Evolutionary conservation across 2,329 filamentous ascomycete species (phyloP).

Genomic region (Curvularia spicifera): DNA sequence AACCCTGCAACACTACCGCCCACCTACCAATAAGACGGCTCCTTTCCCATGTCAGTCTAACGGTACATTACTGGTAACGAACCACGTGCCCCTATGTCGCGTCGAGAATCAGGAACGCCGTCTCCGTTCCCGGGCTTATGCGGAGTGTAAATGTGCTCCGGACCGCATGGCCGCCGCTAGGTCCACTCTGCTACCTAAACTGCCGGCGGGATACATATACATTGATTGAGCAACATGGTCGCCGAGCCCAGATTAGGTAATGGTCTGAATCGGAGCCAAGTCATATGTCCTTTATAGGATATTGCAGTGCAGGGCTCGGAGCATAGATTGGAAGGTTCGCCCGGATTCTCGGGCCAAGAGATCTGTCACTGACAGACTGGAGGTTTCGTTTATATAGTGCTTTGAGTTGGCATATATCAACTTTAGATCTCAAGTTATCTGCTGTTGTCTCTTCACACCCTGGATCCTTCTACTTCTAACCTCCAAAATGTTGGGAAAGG

Average conservation of each 20-base stretch:
- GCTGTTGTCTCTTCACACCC: not conserved
- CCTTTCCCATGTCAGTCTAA: not conserved
- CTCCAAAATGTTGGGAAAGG: constrained; percentile 42
- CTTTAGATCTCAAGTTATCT: not conserved
- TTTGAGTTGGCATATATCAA: not conserved
- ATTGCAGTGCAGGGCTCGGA: constrained; percentile 27
- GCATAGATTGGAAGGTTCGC: constrained; percentile 19
- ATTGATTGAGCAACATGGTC: constrained; percentile 44
- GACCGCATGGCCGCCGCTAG: constrained; percentile 46
- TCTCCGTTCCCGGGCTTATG: constrained; percentile 6
- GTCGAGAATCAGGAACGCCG: constrained; percentile 11
- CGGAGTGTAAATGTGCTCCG: constrained; percentile 29
- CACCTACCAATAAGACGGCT: constrained; percentile 5
- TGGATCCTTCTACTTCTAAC: not conserved
- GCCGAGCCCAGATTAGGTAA: constrained; percentile 25
- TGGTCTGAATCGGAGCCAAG: constrained; percentile 19
- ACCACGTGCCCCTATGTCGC: constrained; percentile 10
- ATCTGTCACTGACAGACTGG: not conserved
- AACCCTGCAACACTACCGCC: constrained; percentile 6
- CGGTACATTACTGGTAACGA: constrained; percentile 1
- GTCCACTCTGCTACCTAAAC: constrained; percentile 24
- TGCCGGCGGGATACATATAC: constrained; percentile 42
- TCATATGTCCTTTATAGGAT: constrained; percentile 28
- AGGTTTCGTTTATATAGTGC: constrained; percentile 30
- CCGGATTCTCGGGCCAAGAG: constrained; percentile 17